phyloP scores from a whole-genome alignment of 495 filamentous ascomycete species.

The Oleoguttula mirabilis region DNA sequence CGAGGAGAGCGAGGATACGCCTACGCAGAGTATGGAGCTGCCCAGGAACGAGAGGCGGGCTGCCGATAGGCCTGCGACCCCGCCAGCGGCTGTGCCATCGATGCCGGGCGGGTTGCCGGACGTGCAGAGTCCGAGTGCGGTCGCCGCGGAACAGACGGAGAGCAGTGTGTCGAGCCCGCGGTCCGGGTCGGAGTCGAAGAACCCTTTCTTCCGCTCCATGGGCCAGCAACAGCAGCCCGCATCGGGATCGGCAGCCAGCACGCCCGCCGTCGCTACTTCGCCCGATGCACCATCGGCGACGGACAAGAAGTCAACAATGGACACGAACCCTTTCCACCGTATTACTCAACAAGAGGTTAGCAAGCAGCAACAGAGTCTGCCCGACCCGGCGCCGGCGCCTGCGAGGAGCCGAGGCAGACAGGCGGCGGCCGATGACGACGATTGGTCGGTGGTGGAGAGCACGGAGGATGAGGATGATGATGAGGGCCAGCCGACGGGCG shows the following conservation, averaged over 20 bases:
- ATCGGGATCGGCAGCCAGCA: background rate
- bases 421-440: constrained; percentile 67
- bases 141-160: too few relatives aligned
- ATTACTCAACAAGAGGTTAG: constrained; percentile 42
- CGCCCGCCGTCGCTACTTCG: constrained; percentile 29
- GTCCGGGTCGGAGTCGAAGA: constrained; percentile 33
- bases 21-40: constrained; percentile 39
- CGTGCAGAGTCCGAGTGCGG: constrained; percentile 12
- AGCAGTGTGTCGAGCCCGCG: constrained; percentile 28
- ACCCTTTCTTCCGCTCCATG: constrained; percentile 61
- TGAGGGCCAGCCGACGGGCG: constrained; percentile 55
- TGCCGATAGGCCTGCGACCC: constrained; percentile 18
- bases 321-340: constrained; percentile 94
- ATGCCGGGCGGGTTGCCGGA: constrained; percentile 29
- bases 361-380: constrained; percentile 23
- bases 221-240: constrained; percentile 33
- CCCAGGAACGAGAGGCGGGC: background rate
- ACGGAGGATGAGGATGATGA: constrained; percentile 47
- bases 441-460: constrained; percentile 75
- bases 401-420: constrained; percentile 39
- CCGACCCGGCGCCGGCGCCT: constrained; percentile 21
- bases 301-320: constrained; percentile 43
- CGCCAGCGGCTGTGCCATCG: constrained; percentile 23
- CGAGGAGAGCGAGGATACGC: constrained; percentile 71
- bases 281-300: constrained; percentile 19